Conservation (phyloP, 805 yeast species). For the Metschnikowia koreensis region DNA sequence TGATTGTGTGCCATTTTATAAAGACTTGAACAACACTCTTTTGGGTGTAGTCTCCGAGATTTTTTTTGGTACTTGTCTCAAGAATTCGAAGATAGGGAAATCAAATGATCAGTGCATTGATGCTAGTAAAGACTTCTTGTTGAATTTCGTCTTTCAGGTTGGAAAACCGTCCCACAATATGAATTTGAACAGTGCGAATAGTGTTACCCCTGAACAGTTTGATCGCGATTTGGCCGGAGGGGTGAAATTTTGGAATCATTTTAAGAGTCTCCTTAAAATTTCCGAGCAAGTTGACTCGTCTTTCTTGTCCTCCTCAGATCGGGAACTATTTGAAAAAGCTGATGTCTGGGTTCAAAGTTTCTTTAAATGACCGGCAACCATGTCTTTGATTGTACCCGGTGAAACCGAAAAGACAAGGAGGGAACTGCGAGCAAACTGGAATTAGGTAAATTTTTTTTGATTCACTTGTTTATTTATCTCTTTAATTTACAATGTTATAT, state of each 20-base stretch:
- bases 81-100: constrained; percentile 24
- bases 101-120: constrained; percentile 28
- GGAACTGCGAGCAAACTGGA: too few species aligned
- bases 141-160: constrained; percentile 38
- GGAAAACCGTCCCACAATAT: constrained; percentile 38
- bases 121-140: constrained; percentile 31
- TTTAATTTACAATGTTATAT: too few species aligned
- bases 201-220: constrained; percentile 33
- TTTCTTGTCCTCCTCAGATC: constrained; percentile 25
- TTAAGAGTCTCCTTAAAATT: constrained; percentile 26
- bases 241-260: constrained; percentile 35
- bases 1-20: constrained; percentile 58
- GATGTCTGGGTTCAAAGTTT: constrained; percentile 19
- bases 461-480: too few species aligned
- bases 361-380: background rate
- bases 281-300: constrained; percentile 27
- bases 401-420: background rate
- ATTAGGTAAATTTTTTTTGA: too few species aligned
- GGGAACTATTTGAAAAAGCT: constrained; percentile 25
- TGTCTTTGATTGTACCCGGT: background rate
- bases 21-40: constrained; percentile 56
- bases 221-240: constrained; percentile 32
- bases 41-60: constrained; percentile 59
- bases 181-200: constrained; percentile 41
- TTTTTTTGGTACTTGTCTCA: constrained; percentile 45